Percentiles rank a stretch among this genome's conserved stretches.
Conservation (phyloP, 1,284 basidiomycete genomes). For the Apiotrichum akiyoshidainum region DNA sequence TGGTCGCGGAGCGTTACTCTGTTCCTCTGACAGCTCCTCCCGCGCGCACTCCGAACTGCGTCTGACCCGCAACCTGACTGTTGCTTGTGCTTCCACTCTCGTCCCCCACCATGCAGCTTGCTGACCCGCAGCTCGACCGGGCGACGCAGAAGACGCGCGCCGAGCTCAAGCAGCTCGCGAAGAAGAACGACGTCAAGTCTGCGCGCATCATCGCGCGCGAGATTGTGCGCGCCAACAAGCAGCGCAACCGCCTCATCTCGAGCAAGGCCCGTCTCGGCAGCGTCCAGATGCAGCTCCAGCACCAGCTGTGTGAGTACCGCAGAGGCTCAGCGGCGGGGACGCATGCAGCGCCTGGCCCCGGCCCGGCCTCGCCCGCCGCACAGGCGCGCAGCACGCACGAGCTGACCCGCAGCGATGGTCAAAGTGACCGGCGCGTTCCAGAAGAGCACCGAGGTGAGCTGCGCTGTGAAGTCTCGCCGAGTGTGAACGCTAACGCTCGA, state of each 20-base stretch:
- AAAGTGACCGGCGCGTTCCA: slow-evolving; percentile 96
- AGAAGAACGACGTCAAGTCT: slow-evolving; percentile 87
- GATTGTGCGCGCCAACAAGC: slow-evolving; percentile 91
- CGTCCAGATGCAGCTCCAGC: slow-evolving; percentile 82
- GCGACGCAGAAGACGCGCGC: slow-evolving; percentile 76
- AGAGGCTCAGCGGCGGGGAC: too few relatives aligned
- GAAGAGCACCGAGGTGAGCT: slow-evolving; percentile 74
- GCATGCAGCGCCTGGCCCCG: too few relatives aligned
- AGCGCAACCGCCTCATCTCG: slow-evolving; percentile 86
- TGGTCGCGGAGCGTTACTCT: background rate
- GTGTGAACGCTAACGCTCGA: too few relatives aligned
- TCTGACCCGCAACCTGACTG: background rate
- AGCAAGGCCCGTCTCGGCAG: slow-evolving; percentile 91
- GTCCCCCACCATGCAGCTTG: too few relatives aligned
- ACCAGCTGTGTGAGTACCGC: slow-evolving; percentile 76
- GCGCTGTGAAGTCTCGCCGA: too few relatives aligned
- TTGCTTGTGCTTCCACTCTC: too few relatives aligned
- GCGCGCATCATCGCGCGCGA: slow-evolving; percentile 88
- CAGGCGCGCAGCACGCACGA: too few relatives aligned
- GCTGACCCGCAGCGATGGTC: slow-evolving; percentile 68
- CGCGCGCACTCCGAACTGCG: slow-evolving; percentile 13
- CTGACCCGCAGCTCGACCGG: slow-evolving; percentile 64
- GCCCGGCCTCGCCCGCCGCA: too few relatives aligned
- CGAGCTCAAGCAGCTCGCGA: slow-evolving; percentile 83
- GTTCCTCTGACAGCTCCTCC: too few relatives aligned